Evolutionary conservation across 768 basidiomycete genomes (phyloP).

Genomic region (Tricholoma saponaceum): DNA sequence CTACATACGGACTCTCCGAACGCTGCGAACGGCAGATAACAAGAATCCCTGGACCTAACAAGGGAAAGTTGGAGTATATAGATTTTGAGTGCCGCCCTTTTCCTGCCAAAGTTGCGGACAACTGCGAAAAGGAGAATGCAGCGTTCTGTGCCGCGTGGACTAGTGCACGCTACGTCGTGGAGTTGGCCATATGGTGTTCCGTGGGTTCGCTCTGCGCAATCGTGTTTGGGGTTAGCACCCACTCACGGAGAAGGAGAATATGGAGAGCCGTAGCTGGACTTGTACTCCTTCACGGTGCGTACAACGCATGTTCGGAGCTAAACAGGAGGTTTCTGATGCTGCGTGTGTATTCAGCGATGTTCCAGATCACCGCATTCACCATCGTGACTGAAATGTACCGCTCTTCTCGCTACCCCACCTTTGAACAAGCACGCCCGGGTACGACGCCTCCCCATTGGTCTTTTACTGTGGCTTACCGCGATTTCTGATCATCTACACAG

Average conservation of each 20-base stretch:
- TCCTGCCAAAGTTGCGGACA: constrained; percentile 48
- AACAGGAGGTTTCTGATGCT: background rate
- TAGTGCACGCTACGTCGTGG: constrained; percentile 63
- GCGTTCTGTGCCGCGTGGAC: constrained; percentile 66
- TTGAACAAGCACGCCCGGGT: constrained; percentile 62
- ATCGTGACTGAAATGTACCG: constrained; percentile 61
- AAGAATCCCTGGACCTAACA: constrained; percentile 41
- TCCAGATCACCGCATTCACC: constrained; percentile 57
- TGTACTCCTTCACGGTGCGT: constrained; percentile 55
- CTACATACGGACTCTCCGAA: constrained; percentile 55
- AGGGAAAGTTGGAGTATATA: constrained; percentile 44
- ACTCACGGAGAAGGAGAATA: constrained; percentile 67
- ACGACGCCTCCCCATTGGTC: constrained; percentile 12
- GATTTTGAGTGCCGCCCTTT: constrained; percentile 63
- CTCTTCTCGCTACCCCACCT: constrained; percentile 40
- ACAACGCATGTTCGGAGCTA: background rate
- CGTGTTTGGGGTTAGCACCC: constrained; percentile 66
- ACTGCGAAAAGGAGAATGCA: constrained; percentile 49
- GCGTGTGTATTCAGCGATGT: constrained; percentile 36
- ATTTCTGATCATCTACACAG: constrained; percentile 28
- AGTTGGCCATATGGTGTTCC: constrained; percentile 63
- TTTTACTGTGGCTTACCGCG: background rate
- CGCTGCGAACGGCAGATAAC: constrained; percentile 53
- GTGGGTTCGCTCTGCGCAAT: constrained; percentile 54
- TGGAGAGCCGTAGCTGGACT: constrained; percentile 73